Conservation (phyloP, 179 eudicot species). For the Carnegiea gigantea region DNA sequence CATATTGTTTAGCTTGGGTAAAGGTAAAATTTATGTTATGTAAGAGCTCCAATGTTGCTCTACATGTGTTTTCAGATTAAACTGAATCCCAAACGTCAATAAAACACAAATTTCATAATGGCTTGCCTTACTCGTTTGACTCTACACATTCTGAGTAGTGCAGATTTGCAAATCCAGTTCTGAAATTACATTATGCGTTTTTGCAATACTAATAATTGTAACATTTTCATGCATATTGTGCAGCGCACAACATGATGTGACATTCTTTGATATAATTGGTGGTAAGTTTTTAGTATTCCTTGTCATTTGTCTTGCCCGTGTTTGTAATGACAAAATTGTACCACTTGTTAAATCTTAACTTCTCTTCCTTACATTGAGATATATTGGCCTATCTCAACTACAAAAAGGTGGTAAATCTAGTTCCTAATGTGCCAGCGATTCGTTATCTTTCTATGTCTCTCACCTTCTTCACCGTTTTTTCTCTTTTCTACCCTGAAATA, state of each 20-base stretch:
- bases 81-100: constrained; percentile 37
- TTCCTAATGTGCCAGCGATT: not conserved
- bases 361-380: not conserved
- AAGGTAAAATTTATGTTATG: constrained; percentile 49
- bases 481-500: not conserved
- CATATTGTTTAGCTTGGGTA: constrained; percentile 66
- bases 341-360: not conserved
- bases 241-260: not conserved
- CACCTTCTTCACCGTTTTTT: not conserved
- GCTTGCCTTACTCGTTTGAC: constrained; percentile 23
- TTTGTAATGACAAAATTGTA: not conserved
- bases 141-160: not conserved
- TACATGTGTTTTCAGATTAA: constrained; percentile 42
- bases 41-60: constrained; percentile 49
- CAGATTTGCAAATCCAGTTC: constrained; percentile 6
- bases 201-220: not conserved
- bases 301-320: not conserved
- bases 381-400: not conserved
- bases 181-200: constrained; percentile 10
- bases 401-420: not conserved
- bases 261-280: constrained; percentile 2
- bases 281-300: not conserved
- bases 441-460: not conserved
- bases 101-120: constrained; percentile 35
- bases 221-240: not conserved